Evolutionary conservation across 129 eudicot genomes (phyloP).

Genomic region (Oenanthe sinensis): DNA sequence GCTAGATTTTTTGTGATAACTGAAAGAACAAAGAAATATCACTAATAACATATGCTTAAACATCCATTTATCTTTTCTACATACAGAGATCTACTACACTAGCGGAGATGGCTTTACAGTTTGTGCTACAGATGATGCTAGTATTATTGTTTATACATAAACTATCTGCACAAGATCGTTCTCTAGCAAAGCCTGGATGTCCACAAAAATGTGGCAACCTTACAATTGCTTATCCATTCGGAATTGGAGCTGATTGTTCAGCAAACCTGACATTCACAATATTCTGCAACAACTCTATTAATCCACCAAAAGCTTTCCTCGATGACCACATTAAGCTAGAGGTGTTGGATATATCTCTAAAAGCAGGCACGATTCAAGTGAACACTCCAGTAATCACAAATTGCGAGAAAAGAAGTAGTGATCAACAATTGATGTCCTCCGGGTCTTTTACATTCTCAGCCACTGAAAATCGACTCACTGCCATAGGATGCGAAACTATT

Average conservation of each 20-base stretch:
- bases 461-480: conserved; percentile 6
- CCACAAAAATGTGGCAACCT: background rate
- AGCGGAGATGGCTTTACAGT: background rate
- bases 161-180: background rate
- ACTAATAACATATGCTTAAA: too few relatives aligned
- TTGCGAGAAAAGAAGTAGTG: background rate
- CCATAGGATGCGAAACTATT: conserved; percentile 11
- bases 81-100: background rate
- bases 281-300: background rate
- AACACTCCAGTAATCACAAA: background rate
- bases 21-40: background rate
- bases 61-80: background rate
- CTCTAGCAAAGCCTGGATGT: background rate
- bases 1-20: background rate
- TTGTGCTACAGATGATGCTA: background rate
- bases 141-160: background rate
- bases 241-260: conserved; percentile 2
- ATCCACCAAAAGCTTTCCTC: background rate
- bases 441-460: background rate
- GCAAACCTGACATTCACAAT: background rate
- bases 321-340: background rate
- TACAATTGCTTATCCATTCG: background rate
- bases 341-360: background rate
- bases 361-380: background rate
- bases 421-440: background rate